Evolutionary conservation across 1,284 basidiomycete species (phyloP).

Genomic region (Austroboletus novae-zelandiae): DNA sequence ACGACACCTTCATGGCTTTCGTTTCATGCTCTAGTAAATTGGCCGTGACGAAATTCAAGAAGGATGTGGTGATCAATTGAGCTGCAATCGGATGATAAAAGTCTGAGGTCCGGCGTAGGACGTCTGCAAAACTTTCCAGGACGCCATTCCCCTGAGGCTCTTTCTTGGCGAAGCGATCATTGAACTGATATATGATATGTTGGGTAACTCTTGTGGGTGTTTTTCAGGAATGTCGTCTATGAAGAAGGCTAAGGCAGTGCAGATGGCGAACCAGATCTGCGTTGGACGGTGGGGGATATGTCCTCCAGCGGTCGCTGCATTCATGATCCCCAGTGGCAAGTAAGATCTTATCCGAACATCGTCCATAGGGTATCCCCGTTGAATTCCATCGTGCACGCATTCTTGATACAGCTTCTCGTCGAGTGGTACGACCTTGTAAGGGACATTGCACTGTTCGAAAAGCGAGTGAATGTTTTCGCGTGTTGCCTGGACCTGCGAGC

Average conservation of each 20-base stretch:
- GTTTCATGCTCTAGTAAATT: too few relatives aligned
- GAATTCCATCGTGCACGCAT: conserved; percentile 1
- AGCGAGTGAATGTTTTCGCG: neutral
- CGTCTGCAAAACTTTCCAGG: too few relatives aligned
- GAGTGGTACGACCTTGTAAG: conserved; percentile 7
- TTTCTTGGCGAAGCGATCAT: too few relatives aligned
- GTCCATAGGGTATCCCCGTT: conserved; percentile 1
- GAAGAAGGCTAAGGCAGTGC: conserved; percentile 14
- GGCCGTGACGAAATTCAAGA: too few relatives aligned
- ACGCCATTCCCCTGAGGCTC: too few relatives aligned
- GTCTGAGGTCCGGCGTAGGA: too few relatives aligned
- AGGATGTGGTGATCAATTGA: too few relatives aligned
- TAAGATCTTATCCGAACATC: conserved; percentile 1
- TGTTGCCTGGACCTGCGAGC: conserved; percentile 5
- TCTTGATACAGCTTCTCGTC: conserved; percentile 2
- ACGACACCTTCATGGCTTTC: too few relatives aligned
- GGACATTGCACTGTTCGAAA: conserved; percentile 6
- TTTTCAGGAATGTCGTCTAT: conserved; percentile 24
- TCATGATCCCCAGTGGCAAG: conserved; percentile 5
- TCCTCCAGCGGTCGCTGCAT: neutral
- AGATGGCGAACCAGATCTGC: conserved; percentile 24
- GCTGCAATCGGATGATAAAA: too few relatives aligned
- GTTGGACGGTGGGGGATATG: conserved; percentile 4
- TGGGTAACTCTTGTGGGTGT: too few relatives aligned
- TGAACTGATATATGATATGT: too few relatives aligned